These are phyloP conservation scores for Ustilaginoidea virens DNA, from an alignment of 2,329 filamentous ascomycete species.

Conservation along the genomic window DNA sequence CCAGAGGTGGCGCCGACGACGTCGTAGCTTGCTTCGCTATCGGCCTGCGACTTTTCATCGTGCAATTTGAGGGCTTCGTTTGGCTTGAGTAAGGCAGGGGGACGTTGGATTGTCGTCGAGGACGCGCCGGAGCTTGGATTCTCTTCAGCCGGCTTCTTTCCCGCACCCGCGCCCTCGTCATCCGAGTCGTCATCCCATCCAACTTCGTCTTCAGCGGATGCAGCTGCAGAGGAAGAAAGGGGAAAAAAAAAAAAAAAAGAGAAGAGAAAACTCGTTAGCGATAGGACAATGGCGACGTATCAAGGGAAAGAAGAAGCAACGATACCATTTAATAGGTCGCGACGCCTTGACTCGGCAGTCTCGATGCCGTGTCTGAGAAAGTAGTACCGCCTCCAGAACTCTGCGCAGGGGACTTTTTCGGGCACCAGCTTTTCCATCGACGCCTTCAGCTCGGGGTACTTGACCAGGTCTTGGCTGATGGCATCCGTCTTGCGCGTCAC, in stretches of 20 bases:
- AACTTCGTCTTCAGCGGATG: conserved; percentile 56
- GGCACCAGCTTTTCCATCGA: conserved; percentile 98
- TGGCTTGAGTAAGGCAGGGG: conserved; percentile 39
- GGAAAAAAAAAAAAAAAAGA: too few species aligned
- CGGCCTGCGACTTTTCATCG: conserved; percentile 78
- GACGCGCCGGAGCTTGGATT: conserved; percentile 37
- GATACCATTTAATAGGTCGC: conserved; percentile 81
- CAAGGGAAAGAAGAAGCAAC: background rate
- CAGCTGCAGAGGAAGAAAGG: conserved; percentile 28
- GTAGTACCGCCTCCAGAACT: conserved; percentile 93
- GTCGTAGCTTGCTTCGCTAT: conserved; percentile 93
- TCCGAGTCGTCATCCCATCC: conserved; percentile 61
- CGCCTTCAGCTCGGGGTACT: conserved; percentile 67
- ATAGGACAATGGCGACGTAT: too few species aligned
- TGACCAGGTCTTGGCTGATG: conserved; percentile 68
- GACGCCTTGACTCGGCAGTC: conserved; percentile 75
- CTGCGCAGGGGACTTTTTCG: conserved; percentile 70
- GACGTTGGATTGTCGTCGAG: conserved; percentile 45
- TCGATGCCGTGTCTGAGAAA: conserved; percentile 87
- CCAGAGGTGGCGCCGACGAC: conserved; percentile 69
- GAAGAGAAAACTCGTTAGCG: too few species aligned
- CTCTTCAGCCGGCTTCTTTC: conserved; percentile 10
- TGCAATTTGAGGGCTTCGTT: conserved; percentile 57
- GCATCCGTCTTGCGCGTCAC: conserved; percentile 71
- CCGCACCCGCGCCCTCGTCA: conserved; percentile 16